Percentiles rank a stretch among this genome's conserved stretches.
Evolutionary conservation across 768 basidiomycete genomes (phyloP).

Genomic region (Pulveroboletus sp.): DNA sequence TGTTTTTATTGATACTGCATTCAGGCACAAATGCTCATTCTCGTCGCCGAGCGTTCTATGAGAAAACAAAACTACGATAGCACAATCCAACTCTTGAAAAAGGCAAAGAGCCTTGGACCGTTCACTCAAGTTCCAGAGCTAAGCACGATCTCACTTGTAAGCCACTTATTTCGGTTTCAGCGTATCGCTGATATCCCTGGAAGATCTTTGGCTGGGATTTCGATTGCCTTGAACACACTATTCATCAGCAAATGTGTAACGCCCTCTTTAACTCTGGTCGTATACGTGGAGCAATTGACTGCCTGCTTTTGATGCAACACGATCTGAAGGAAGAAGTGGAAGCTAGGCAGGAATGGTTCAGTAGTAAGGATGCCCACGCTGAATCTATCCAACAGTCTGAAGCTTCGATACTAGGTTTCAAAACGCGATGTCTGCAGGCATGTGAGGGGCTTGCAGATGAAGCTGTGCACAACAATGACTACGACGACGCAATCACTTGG

Average conservation of each 20-base stretch:
- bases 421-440: background rate
- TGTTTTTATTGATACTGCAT: background rate
- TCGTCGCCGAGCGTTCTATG: background rate
- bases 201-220: constrained; percentile 16
- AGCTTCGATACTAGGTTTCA: background rate
- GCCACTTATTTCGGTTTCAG: background rate
- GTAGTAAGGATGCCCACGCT: background rate
- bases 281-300: background rate
- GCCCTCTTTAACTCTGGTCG: background rate
- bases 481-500: background rate
- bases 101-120: background rate
- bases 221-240: background rate
- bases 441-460: background rate
- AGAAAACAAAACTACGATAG: background rate
- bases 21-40: constrained; percentile 2
- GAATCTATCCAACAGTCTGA: background rate
- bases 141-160: constrained; percentile 2
- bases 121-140: constrained; percentile 1
- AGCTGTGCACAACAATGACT: background rate
- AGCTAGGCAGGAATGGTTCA: background rate
- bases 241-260: background rate
- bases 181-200: background rate
- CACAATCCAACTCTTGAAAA: constrained; percentile 1
- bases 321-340: background rate
- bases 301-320: background rate